A percentile compares a stretch with the other conserved stretches of the same genome.
phyloP scores from a whole-genome alignment of 345 rosid genomes.

The Brassica nigra region DNA sequence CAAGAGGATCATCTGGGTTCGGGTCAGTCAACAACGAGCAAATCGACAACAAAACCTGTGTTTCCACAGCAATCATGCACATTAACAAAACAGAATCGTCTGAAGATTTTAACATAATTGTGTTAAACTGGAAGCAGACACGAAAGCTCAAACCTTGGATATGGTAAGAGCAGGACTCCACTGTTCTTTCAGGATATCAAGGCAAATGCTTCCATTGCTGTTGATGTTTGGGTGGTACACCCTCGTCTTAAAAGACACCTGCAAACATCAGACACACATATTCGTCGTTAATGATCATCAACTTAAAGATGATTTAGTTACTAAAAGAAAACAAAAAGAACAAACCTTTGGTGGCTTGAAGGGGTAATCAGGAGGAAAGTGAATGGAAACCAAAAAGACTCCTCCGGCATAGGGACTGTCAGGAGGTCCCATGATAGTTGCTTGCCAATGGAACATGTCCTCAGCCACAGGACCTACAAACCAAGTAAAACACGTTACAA shows the following conservation, averaged over 20 bases:
- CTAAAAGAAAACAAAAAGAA: background rate
- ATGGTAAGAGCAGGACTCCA: constrained; percentile 46
- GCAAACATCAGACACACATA: background rate
- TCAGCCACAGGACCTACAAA: constrained; percentile 54
- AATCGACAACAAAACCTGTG: constrained; percentile 82
- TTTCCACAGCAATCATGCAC: background rate
- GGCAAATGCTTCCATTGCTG: constrained; percentile 43
- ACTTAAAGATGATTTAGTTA: background rate
- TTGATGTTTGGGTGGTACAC: constrained; percentile 44
- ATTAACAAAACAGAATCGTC: background rate
- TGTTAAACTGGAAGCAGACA: background rate
- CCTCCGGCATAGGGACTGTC: constrained; percentile 61
- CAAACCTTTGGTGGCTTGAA: constrained; percentile 65
- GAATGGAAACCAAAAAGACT: constrained; percentile 52
- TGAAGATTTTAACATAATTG: background rate
- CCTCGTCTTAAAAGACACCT: constrained; percentile 45
- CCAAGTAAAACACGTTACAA: background rate
- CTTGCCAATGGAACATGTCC: constrained; percentile 72
- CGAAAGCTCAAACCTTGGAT: constrained; percentile 32
- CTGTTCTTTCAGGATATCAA: constrained; percentile 43
- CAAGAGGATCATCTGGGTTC: constrained; percentile 93
- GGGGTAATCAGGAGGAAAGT: constrained; percentile 62
- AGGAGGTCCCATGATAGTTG: constrained; percentile 56
- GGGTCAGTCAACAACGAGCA: constrained; percentile 94
- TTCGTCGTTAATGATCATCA: background rate